Evolutionary conservation across 2,329 filamentous ascomycete genomes (phyloP).

Genomic region (Fusarium sp.): DNA sequence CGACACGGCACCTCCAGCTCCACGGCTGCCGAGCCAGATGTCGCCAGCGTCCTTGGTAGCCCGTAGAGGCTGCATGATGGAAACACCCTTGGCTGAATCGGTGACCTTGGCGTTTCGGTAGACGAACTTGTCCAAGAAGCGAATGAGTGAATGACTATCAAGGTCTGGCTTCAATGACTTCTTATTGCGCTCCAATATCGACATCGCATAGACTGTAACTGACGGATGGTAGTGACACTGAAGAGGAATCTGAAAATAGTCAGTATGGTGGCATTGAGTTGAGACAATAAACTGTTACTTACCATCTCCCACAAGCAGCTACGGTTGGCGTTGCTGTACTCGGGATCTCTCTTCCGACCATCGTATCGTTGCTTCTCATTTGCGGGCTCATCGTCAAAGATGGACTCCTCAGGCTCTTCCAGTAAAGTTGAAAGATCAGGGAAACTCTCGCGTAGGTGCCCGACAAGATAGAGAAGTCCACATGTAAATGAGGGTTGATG

Average conservation of each 20-base stretch:
- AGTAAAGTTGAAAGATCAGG: constrained; percentile 82
- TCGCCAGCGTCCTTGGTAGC: constrained; percentile 62
- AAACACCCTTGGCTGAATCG: constrained; percentile 75
- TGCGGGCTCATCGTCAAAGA: constrained; percentile 67
- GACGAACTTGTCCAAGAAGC: constrained; percentile 98
- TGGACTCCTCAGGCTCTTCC: constrained; percentile 78
- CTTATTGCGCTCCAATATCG: constrained; percentile 73
- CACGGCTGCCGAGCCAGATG: constrained; percentile 64
- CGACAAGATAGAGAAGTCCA: constrained; percentile 88
- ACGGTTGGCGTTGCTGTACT: constrained; percentile 90
- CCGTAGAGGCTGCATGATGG: constrained; percentile 93
- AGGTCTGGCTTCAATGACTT: constrained; percentile 90
- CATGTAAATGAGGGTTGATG: constrained; percentile 95
- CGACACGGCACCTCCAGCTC: constrained; percentile 47
- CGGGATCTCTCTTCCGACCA: constrained; percentile 88
- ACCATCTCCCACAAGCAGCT: constrained; percentile 94
- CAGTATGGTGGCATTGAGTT: constrained; percentile 23
- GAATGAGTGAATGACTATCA: constrained; percentile 87
- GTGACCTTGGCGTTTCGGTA: constrained; percentile 89
- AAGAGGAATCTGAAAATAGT: constrained; percentile 46
- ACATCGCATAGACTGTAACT: constrained; percentile 82
- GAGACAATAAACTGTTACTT: constrained; percentile 44
- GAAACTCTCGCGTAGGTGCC: constrained; percentile 82
- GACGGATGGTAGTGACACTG: constrained; percentile 88
- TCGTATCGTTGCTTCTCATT: constrained; percentile 69